Evolutionary conservation across 345 rosid genomes (phyloP), one percentile per base, ranked within the genome.

Genomic region (Trapa bicornis): DNA sequence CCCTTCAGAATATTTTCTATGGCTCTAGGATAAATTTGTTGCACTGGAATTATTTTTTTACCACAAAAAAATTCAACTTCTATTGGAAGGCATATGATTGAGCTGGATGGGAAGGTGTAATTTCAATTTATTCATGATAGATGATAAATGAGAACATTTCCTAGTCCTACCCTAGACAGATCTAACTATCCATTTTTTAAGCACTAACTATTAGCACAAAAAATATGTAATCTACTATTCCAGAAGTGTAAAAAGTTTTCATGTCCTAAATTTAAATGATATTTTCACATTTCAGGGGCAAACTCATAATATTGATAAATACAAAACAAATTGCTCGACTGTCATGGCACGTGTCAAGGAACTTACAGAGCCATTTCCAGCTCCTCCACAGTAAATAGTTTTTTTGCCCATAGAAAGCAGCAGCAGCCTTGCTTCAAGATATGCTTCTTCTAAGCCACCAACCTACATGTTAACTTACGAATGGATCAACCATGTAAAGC

Each of bases 351-450:
- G 6, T 53, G 58, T 37, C 47, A 68, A 61, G 52, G 69, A 79
- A 76, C 96, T 81, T 87, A 90, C 98, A 29, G 98, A 82, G 61
- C 98, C 98, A 72, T 82, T 93, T 82, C 97, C 98, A 61, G 92
- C 79, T 80, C 87, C 94, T 67, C 97, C 98, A 76, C 98, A 93
- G 65, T 85, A 93, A 47, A 88, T 84, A 47, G 90, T 41, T 70
- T 75, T 86, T 80, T 74, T 84, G 1, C 96, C 98, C 98, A 93
- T 90, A 12, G 97, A 76, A 15, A 83, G 81, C 68, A 93, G 81
- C 72, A 93, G 73, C 60, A 87, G 83, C 73, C 73, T 84, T 43
- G 96, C 96, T 47, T 85, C 81, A 62, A 79, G 75, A 82, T 82
- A 90, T 39, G 92, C 97, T 36, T 77, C 85, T 78, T 88, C 79